Evolutionary conservation across 208 protist genomes (phyloP), one percentile per base, ranked within the genome.

Genomic region (Trypanosoma congolense): DNA sequence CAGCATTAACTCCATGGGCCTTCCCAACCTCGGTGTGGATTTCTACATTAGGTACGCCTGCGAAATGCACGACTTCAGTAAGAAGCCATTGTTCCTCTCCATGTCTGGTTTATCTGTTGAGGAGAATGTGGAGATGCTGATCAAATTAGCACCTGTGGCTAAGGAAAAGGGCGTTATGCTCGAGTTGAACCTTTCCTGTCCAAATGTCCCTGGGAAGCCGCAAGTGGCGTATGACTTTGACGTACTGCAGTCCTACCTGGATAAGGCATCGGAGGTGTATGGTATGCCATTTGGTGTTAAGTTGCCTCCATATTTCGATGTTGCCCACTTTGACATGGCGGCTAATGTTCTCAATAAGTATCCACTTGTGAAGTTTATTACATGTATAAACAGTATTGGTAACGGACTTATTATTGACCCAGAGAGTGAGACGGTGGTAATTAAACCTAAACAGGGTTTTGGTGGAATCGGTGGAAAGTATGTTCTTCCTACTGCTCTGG

Each of bases 261-360:
- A 74, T 36, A 51, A 56, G 25, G 82, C 90, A 29, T 85, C 75
- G 16, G 65, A 52, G 22, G 70, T 41, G n/a, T 92, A 88, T 60
- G 68, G 61, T n/a, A 58, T 73, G 36, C 80, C 81, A 10, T 91
- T 95, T 56, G 87, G 84, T 12, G 82, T 95, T 45, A 95, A 95
- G 75, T 81, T 95, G 75, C 80, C 87, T 31, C 87, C 87, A 4
- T 95, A 95, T 67, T 92, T 92, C 58, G 87, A 95, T 62, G 79
- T 92, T 50, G 82, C 87, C 4, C 83, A 91, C 75, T 95, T 95
- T 52, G 87, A 95, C 63, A 55, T 63, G 53, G 82, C 87, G 1
- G 87, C 87, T 22, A 62, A 47, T 4, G 71, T 95, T n/a, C 58
- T 95, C 9, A 92, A 95, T 65, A 75, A 79, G 14, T 90, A 87